Evolutionary conservation across 2,329 filamentous ascomycete species (phyloP), one percentile per base, ranked within the genome.

Genomic region (Neodidymelliopsis sp.): DNA sequence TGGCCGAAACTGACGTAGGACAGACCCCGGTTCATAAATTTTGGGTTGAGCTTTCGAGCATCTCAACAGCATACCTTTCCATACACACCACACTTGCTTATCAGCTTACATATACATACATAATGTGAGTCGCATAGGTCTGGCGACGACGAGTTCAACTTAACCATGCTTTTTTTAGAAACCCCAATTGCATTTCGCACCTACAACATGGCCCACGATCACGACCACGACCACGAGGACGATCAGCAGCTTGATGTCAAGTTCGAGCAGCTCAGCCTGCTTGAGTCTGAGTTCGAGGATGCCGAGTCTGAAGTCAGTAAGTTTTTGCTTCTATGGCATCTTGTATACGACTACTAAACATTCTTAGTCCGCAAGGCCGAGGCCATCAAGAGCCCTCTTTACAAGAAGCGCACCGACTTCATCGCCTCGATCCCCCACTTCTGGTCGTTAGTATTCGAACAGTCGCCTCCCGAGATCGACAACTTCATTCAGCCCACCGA

Each of bases 381-480:
- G 62, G 76, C 81, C 58, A 80, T 91, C 62, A 83, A 84, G 65
- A 78, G 80, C 53, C 81, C 87, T 33, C 82, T 96, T 54, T 96
- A 91, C 79, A 80, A 83, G 64, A 89, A 89, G 76, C 90, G 93
- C 70, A 80, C 84, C 59, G 81, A 84, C 62, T 75, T 91, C 57
- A 79, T 94, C 57, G 74, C 82, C 56, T 80, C 86, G 67, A 92
- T 97, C 68, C 84, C 85, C 62, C 85, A 90, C 77, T 99, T 97
- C 84, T 97, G 94, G 94, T 81, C 90, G n/a, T 84, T 95, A 49
- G 92, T 97, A 48, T 82, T 97, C 71, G 90, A 96, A 78, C 88
- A 91, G 76, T 86, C 89, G 2, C 91, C 92, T 2, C 81, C 83
- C 35, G 91, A 96, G 56, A 83, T 99, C 62, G 91, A 96, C 76